Evolutionary conservation across 305 asterid genomes (phyloP).

Genomic region (Fraxinus ornus): DNA sequence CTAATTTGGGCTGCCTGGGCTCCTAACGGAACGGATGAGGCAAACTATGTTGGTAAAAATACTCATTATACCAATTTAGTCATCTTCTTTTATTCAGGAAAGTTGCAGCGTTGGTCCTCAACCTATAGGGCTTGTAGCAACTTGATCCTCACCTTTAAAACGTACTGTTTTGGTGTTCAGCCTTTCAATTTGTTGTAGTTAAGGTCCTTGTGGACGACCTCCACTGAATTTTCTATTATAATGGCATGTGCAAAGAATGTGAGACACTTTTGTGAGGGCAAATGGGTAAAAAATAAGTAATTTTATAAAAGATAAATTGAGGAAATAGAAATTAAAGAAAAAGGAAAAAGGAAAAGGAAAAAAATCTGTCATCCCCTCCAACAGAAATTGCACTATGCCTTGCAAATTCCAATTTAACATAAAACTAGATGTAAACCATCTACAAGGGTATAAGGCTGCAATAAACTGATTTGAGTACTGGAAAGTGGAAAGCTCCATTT

Average conservation of each 20-base stretch:
- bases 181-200: neutral
- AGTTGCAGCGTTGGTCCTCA: neutral
- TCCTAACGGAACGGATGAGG: conserved; percentile 92
- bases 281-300: neutral
- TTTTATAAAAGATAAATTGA: neutral
- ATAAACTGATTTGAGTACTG: neutral
- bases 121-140: neutral
- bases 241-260: neutral
- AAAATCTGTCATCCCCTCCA: neutral
- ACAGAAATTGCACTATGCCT: neutral
- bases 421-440: neutral
- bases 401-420: neutral
- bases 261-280: neutral
- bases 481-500: neutral
- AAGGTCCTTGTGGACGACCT: neutral
- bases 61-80: conserved; percentile 1
- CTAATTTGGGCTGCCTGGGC: conserved; percentile 99
- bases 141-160: neutral
- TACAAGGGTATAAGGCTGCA: neutral
- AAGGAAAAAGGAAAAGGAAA: neutral
- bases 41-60: conserved; percentile 75
- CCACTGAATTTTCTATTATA: neutral
- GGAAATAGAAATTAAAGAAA: neutral
- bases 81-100: neutral
- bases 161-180: neutral